phyloP scores from a whole-genome alignment of 495 filamentous ascomycete species.

The Aspergillus nidulans region DNA sequence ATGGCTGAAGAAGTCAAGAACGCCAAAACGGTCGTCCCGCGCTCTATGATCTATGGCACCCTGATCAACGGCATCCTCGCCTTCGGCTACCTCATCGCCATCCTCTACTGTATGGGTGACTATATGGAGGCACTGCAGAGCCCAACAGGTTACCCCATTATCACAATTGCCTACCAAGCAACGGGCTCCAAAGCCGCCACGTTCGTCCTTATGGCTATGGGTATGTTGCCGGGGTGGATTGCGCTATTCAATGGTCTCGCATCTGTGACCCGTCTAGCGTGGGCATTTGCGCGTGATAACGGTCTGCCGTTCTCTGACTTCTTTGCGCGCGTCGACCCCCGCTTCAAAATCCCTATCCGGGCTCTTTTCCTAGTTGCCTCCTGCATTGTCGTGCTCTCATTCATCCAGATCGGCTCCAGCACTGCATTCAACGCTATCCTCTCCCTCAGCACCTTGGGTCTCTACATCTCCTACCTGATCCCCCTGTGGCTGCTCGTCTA shows the following conservation, averaged over 20 bases:
- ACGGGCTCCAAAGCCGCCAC: constrained; percentile 42
- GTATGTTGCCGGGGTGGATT: constrained; percentile 33
- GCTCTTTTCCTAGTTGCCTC: constrained; percentile 41
- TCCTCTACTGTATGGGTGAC: constrained; percentile 43
- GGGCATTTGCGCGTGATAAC: constrained; percentile 58
- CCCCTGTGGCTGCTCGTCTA: constrained; percentile 39
- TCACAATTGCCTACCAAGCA: constrained; percentile 49
- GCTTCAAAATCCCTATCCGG: constrained; percentile 46
- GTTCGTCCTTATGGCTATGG: constrained; percentile 40
- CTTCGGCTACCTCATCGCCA: constrained; percentile 36
- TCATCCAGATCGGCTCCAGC: constrained; percentile 49
- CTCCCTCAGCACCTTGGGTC: constrained; percentile 41
- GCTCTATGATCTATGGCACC: constrained; percentile 36
- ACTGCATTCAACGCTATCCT: constrained; percentile 49
- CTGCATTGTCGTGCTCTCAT: constrained; percentile 33
- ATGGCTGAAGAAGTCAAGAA: constrained; percentile 46
- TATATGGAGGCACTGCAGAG: constrained; percentile 28
- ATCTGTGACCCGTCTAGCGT: constrained; percentile 50
- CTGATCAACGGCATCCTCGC: constrained; percentile 40
- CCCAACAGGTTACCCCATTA: constrained; percentile 49
- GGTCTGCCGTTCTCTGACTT: constrained; percentile 53
- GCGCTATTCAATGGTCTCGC: constrained; percentile 47
- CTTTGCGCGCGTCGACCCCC: constrained; percentile 40
- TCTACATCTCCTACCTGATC: constrained; percentile 50
- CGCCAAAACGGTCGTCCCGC: constrained; percentile 33